Evolutionary conservation across 345 rosid genomes (phyloP).

Genomic region (Atalantia buxifolia): DNA sequence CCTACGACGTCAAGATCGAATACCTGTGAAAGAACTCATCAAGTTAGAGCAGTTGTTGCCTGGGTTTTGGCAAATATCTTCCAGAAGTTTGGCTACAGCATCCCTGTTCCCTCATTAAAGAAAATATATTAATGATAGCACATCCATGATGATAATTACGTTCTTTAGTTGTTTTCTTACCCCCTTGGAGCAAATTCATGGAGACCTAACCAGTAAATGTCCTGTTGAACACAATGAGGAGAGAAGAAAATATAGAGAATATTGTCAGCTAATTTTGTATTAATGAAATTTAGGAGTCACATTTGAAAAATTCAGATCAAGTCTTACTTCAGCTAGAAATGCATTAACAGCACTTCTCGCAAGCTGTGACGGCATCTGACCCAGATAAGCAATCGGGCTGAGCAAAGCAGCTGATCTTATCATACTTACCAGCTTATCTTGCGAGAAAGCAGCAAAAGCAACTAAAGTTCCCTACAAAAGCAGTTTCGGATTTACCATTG

Average conservation of each 20-base stretch:
- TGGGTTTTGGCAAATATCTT: slow-evolving; percentile 29
- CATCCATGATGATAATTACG: neutral
- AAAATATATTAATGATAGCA: neutral
- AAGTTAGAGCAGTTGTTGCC: slow-evolving; percentile 40
- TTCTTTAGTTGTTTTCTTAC: slow-evolving; percentile 22
- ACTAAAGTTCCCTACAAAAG: slow-evolving; percentile 48
- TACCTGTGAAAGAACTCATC: slow-evolving; percentile 48
- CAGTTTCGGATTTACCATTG: neutral
- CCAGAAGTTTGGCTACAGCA: slow-evolving; percentile 27
- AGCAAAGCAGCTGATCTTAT: slow-evolving; percentile 60
- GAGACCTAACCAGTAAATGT: slow-evolving; percentile 33
- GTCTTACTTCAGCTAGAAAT: slow-evolving; percentile 40
- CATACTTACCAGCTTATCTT: slow-evolving; percentile 28
- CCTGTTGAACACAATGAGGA: neutral
- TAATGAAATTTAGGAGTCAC: neutral
- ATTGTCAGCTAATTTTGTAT: slow-evolving; percentile 12
- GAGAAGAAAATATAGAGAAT: neutral
- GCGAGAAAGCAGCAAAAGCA: slow-evolving; percentile 52
- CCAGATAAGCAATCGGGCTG: slow-evolving; percentile 45
- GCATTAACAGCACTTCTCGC: slow-evolving; percentile 27
- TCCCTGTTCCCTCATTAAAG: slow-evolving; percentile 22
- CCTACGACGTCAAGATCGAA: neutral
- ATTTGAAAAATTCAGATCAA: neutral
- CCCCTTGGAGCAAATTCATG: slow-evolving; percentile 38
- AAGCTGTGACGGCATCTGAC: slow-evolving; percentile 37